Evolutionary conservation across 2,329 filamentous ascomycete species (phyloP), one percentile per base, ranked within the genome.

Genomic region (Fusarium liriodendri): DNA sequence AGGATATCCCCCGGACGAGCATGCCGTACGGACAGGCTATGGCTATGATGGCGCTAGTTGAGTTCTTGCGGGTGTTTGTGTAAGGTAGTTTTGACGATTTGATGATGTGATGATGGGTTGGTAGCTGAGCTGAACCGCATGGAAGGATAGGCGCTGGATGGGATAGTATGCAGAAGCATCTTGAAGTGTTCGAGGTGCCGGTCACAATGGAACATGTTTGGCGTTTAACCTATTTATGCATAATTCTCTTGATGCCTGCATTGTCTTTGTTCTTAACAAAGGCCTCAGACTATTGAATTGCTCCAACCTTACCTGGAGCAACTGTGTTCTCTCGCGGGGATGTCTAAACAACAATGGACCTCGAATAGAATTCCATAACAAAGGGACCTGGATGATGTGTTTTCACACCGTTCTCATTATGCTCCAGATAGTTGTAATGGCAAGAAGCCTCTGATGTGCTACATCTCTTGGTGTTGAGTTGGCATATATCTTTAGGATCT

Each of bases 11-110:
- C 2, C 83, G 92, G 70, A 96, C 94, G 3, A 92, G 91, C 76
- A 96, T 95, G 94, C 94, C 93, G 8, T 95, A 95, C 77, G 94
- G 94, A 0, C 94, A 95, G 81, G 92, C 93, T 0, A 95, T 95
- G 93, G 93, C 92, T 0, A 94, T 95, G 72, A 95, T 95, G 91
- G 91, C 92, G 0, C 80, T 95, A 72, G 93, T 92, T 0, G 94
- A 96, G 82, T 93, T 52, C 27, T 52, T 52, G 47, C 47, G 47
- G 18, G 47, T 52, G 47, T 52, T 52, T 52, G 47, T 52, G 11
- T 52, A 32, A 29, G 47, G 27, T 50, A 25, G 22, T 18, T 52
- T 29, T 52, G 25, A 32, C 11, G 47, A 32, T 52, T 4, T 52
- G 27, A 52, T 6, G 47, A 52, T 32, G 6, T n/a, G 27, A 52